These are phyloP conservation scores for Wickerhamiella lipophila DNA, from an alignment of 805 yeast genomes.

Conservation along the genomic window DNA sequence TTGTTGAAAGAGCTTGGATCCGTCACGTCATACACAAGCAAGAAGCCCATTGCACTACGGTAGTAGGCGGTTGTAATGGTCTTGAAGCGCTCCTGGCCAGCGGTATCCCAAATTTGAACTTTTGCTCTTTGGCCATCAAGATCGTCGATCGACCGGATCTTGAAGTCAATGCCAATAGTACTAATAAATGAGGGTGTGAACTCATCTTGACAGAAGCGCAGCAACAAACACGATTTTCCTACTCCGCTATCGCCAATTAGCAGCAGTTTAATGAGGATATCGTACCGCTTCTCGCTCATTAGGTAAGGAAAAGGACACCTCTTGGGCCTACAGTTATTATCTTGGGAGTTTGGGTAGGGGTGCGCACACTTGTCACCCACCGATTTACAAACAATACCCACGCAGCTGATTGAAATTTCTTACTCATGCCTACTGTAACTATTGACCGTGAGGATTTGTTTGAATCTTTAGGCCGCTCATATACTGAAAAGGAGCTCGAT, in stretches of 20 bases:
- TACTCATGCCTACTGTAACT: constrained; percentile 82
- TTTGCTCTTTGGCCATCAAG: constrained; percentile 86
- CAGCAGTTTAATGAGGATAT: constrained; percentile 80
- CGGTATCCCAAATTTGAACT: constrained; percentile 97
- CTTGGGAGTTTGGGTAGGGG: not conserved
- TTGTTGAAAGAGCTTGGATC: constrained; percentile 92
- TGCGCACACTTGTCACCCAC: constrained; percentile 4
- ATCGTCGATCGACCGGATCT: constrained; percentile 80
- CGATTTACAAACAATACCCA: not conserved
- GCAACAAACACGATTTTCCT: constrained; percentile 58
- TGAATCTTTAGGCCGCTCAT: constrained; percentile 49
- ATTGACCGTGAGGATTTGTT: constrained; percentile 91
- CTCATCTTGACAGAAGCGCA: constrained; percentile 91
- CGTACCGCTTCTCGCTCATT: constrained; percentile 39
- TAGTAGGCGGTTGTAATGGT: constrained; percentile 96
- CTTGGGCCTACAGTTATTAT: not conserved
- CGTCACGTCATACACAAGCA: constrained; percentile 92
- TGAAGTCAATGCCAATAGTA: constrained; percentile 96
- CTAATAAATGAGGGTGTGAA: constrained; percentile 95
- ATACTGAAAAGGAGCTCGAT: constrained; percentile 82
- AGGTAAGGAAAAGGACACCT: not conserved
- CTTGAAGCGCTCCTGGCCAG: constrained; percentile 96
- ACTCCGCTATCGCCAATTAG: constrained; percentile 81
- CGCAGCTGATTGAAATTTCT: not conserved
- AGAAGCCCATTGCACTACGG: constrained; percentile 97